These are phyloP conservation scores for Codiaeum variegatum DNA, from an alignment of 441 rosid genomes.

Conservation along the genomic window DNA sequence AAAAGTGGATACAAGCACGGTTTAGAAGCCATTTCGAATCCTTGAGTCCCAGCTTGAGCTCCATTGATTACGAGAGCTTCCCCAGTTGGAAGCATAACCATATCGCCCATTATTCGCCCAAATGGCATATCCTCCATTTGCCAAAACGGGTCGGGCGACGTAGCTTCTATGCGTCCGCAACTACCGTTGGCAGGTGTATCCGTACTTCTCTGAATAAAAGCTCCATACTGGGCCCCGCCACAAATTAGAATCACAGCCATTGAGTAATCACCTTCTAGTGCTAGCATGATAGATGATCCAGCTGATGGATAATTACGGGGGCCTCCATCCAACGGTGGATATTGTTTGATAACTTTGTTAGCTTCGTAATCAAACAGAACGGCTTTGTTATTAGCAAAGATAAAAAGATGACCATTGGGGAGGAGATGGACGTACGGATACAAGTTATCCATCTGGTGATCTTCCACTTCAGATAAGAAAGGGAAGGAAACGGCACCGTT, in stretches of 20 bases:
- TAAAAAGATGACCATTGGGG: conserved; percentile 60
- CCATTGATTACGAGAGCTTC: conserved; percentile 45
- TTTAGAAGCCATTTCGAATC: conserved; percentile 40
- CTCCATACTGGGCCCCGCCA: conserved; percentile 65
- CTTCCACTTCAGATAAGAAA: conserved; percentile 54
- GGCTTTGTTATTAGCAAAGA: conserved; percentile 66
- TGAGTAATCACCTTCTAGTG: conserved; percentile 18
- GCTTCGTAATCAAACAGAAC: conserved; percentile 44
- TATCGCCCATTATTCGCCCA: conserved; percentile 47
- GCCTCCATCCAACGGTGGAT: conserved; percentile 57
- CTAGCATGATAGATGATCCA: conserved; percentile 54
- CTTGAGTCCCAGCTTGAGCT: conserved; percentile 45
- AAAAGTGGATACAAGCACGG: conserved; percentile 44
- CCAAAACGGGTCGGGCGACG: conserved; percentile 47
- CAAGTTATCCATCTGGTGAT: conserved; percentile 55
- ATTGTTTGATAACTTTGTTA: conserved; percentile 42
- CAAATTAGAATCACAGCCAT: conserved; percentile 39
- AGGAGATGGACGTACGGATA: conserved; percentile 75
- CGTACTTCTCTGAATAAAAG: conserved; percentile 38
- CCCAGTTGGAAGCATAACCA: conserved; percentile 40
- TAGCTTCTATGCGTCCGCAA: conserved; percentile 57
- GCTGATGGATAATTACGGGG: conserved; percentile 64
- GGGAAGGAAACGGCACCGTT: conserved; percentile 29
- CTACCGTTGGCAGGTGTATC: conserved; percentile 50
- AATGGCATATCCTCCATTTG: conserved; percentile 47